A percentile compares a stretch with the other conserved stretches of the same genome.
Evolutionary conservation across 306 rosid genomes (phyloP).

Genomic region (Trifolium repens): DNA sequence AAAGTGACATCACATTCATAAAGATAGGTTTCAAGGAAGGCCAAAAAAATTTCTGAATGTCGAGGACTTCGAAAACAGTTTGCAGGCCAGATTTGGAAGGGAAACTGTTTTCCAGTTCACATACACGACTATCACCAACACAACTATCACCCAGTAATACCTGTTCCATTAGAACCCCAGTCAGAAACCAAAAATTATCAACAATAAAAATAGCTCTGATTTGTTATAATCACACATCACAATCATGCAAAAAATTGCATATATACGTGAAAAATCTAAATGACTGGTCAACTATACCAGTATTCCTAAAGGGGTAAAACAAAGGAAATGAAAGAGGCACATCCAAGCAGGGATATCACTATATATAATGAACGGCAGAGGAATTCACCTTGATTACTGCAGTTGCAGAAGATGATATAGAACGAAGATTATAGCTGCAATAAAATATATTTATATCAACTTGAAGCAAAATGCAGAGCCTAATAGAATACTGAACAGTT

Average conservation of each 20-base stretch:
- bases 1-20: slow-evolving; percentile 60
- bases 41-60: slow-evolving; percentile 86
- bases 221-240: slow-evolving; percentile 15
- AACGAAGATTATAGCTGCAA: slow-evolving; percentile 97
- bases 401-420: slow-evolving; percentile 93
- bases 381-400: slow-evolving; percentile 80
- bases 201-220: slow-evolving; percentile 14
- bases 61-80: slow-evolving; percentile 78
- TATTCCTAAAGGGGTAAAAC: not conserved
- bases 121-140: slow-evolving; percentile 68
- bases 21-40: slow-evolving; percentile 61
- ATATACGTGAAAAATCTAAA: slow-evolving; percentile 23
- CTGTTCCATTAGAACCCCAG: slow-evolving; percentile 48
- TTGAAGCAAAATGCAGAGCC: slow-evolving; percentile 26
- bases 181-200: slow-evolving; percentile 37
- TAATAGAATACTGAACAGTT: slow-evolving; percentile 27
- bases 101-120: slow-evolving; percentile 47
- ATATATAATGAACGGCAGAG: slow-evolving; percentile 17
- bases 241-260: slow-evolving; percentile 22
- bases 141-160: slow-evolving; percentile 79
- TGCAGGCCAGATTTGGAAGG: slow-evolving; percentile 80
- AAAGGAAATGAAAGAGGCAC: slow-evolving; percentile 23
- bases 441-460: slow-evolving; percentile 41
- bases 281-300: slow-evolving; percentile 13
- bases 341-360: slow-evolving; percentile 28